A percentile compares a stretch with the other conserved stretches of the same genome.
Evolutionary conservation across 495 filamentous ascomycete species (phyloP).

Genomic region (Cladorrhinum samala): DNA sequence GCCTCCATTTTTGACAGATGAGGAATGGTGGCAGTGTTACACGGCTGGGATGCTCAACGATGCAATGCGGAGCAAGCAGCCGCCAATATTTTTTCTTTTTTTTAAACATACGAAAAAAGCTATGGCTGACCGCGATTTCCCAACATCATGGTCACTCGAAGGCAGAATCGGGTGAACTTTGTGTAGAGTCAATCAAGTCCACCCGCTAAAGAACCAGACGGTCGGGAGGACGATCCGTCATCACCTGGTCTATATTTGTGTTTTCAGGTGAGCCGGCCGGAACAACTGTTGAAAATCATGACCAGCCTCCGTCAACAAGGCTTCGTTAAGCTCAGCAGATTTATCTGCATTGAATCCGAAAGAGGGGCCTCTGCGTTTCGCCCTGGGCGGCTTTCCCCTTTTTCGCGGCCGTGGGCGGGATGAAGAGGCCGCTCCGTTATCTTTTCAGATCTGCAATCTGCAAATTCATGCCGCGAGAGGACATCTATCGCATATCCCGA

Average conservation of each 20-base stretch:
- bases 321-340: background rate
- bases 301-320: too few species aligned
- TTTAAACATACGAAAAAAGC: background rate
- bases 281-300: background rate
- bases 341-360: background rate
- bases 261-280: background rate
- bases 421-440: slow-evolving; percentile 4
- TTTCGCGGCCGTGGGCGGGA: background rate
- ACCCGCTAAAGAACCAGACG: background rate
- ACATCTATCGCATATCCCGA: too few species aligned
- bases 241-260: background rate
- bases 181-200: too few species aligned
- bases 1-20: background rate
- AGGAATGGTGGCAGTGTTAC: background rate
- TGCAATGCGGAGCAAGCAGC: background rate
- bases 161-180: too few species aligned
- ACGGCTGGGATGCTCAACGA: background rate
- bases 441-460: background rate
- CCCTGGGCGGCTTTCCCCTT: background rate
- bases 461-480: background rate
- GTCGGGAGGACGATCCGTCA: background rate
- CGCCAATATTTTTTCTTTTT: background rate
- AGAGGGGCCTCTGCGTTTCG: background rate
- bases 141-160: too few species aligned
- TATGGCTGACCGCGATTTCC: too few species aligned